Evolutionary conservation across 331 rosid species (phyloP), one percentile per base, ranked within the genome.

Genomic region (Pyrus hybrid): DNA sequence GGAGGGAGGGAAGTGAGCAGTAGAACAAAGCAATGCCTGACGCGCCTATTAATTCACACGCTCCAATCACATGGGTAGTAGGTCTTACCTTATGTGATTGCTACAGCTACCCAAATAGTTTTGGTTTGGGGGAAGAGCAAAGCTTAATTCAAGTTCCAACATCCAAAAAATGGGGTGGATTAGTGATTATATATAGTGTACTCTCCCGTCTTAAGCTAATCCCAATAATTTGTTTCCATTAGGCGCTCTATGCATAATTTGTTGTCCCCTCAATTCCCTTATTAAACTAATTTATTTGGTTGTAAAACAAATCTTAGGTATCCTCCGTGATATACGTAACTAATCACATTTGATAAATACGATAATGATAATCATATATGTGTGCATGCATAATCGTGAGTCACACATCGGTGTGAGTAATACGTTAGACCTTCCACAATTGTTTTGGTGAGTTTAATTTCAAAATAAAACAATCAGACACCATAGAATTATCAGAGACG

Each of bases 1-100:
- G 67, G 68, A 70, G 73, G 18, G 54, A 57, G 79, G 17, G 32
- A 51, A 71, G 53, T 2, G 51, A 72, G 74, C 21, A 74, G 28
- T 35, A 43, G 63, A 69, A 41, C 58, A 66, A 80, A 37, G 83
- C 80, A 80, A 80, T 26, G 70, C 22, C 68, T 23, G 70, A 76
- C 70, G 78, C 79, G n/a, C 82, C 41, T 20, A n/a, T 32, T 35
- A 5, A 21, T 35, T 13, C 53, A 82, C 41, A 21, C 10, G 21
- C 20, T 3, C 79, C 23, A 33, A 17, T 72, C 82, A 64, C 68
- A 65, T 72, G 73, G 63, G 2, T 37, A 37, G 10, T 35, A 25
- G 74, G 12, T n/a, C 18, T 61, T 17, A 62, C 20, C 43, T 22
- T 51, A 28, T 28, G 70, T 18, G 75, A 61, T 68, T 47, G n/a